Evolutionary conservation across 768 basidiomycete species (phyloP).

Genomic region (Agrocybe chaxingu): DNA sequence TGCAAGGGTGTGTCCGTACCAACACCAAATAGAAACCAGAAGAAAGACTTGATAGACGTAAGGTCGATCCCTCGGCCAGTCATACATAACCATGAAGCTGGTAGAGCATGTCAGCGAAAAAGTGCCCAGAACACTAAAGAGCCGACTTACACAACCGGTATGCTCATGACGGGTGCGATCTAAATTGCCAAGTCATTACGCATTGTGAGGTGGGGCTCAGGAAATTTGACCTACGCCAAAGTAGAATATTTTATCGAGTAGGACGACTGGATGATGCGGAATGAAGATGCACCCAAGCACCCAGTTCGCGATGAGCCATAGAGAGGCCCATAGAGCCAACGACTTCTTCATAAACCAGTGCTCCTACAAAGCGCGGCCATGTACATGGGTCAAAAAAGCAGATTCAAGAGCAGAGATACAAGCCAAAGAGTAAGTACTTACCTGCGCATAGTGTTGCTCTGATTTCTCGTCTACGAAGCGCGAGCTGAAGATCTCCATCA

Average conservation of each 20-base stretch:
- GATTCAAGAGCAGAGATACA: not conserved
- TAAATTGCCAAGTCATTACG: conserved; percentile 13
- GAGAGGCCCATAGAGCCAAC: conserved; percentile 58
- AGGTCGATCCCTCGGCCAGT: conserved; percentile 65
- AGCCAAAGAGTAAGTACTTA: conserved; percentile 7
- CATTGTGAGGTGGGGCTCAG: not conserved
- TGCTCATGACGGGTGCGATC: conserved; percentile 56
- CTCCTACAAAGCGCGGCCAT: conserved; percentile 38
- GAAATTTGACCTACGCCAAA: conserved; percentile 37
- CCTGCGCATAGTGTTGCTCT: conserved; percentile 44
- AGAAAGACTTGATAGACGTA: conserved; percentile 62
- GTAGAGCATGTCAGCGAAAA: not conserved
- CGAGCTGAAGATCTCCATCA: conserved; percentile 57
- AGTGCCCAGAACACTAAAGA: not conserved
- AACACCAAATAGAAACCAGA: conserved; percentile 58
- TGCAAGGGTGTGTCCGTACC: conserved; percentile 34
- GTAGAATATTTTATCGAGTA: conserved; percentile 60
- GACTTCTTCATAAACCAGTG: conserved; percentile 71
- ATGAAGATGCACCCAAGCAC: conserved; percentile 54
- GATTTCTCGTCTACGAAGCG: conserved; percentile 55
- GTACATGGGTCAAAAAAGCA: conserved; percentile 2
- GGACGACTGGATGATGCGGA: conserved; percentile 33
- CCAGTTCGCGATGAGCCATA: conserved; percentile 72
- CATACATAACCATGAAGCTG: conserved; percentile 61
- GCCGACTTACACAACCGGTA: conserved; percentile 52